Percentiles rank a stretch among this genome's conserved stretches.
Evolutionary conservation across 257 asterid species (phyloP).

Genomic region (Paraleonurus japonicus): DNA sequence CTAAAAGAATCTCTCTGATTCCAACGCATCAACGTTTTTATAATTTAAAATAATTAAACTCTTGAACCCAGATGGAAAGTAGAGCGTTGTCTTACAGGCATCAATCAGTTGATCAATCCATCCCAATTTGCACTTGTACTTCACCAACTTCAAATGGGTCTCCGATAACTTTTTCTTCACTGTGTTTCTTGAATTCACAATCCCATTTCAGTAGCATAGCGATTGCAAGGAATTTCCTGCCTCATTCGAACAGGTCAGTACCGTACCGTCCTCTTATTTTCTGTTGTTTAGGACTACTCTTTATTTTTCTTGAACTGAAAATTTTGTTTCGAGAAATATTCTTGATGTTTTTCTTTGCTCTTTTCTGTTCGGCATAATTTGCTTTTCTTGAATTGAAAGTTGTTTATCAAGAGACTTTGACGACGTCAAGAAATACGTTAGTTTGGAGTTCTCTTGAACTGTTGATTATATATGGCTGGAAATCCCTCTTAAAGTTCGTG

Average conservation of each 20-base stretch:
- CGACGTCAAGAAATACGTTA: not conserved
- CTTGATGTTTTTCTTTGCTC: not conserved
- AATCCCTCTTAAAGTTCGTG: not conserved
- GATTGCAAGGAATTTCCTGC: conserved; percentile 9
- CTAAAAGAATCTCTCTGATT: not conserved
- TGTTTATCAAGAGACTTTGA: not conserved
- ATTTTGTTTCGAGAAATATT: not conserved
- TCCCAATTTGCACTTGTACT: conserved; percentile 13
- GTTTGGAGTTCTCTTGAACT: not conserved
- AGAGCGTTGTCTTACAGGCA: conserved; percentile 8
- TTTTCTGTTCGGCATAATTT: not conserved
- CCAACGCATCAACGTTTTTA: not conserved
- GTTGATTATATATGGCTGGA: not conserved
- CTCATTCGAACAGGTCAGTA: conserved; percentile 54
- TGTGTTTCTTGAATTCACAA: conserved; percentile 22
- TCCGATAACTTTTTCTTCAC: conserved; percentile 23
- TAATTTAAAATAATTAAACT: not conserved
- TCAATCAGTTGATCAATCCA: not conserved
- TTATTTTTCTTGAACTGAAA: not conserved
- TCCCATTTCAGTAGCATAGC: conserved; percentile 14
- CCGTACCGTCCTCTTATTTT: not conserved
- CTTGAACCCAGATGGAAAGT: conserved; percentile 25
- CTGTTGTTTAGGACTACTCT: not conserved
- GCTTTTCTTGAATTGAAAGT: not conserved
- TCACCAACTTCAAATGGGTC: conserved; percentile 35